These are phyloP conservation scores for Takashimella tepidaria DNA, from an alignment of 1,284 basidiomycete genomes.

Conservation along the genomic window DNA sequence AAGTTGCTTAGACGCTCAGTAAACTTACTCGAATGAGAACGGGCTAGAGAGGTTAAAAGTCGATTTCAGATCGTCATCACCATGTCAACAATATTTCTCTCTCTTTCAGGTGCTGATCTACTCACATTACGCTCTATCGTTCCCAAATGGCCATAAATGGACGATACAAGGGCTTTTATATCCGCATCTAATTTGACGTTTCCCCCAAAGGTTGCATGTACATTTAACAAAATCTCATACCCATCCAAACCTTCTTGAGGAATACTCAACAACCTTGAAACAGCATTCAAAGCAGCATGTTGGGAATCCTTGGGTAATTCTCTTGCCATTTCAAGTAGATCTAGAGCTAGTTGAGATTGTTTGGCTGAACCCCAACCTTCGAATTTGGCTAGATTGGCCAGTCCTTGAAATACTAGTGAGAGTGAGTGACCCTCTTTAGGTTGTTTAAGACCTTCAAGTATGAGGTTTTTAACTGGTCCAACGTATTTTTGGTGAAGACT, in stretches of 20 bases:
- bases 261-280: constrained; percentile 24
- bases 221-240: constrained; percentile 29
- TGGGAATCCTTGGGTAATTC: constrained; percentile 38
- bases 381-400: constrained; percentile 36
- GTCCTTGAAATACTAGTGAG: constrained; percentile 33
- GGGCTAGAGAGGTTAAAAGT: no score
- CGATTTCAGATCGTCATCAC: no score
- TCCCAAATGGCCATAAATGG: constrained; percentile 35
- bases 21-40: constrained; percentile 32
- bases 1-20: no score
- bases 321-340: constrained; percentile 32
- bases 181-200: constrained; percentile 23
- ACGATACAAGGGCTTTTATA: constrained; percentile 30
- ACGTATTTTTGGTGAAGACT: constrained; percentile 36
- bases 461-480: constrained; percentile 31
- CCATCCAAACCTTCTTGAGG: constrained; percentile 31
- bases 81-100: not conserved
- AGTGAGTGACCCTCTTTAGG: constrained; percentile 21
- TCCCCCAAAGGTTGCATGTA: constrained; percentile 31
- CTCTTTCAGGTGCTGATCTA: not conserved
- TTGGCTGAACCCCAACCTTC: constrained; percentile 25
- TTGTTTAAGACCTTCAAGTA: constrained; percentile 25
- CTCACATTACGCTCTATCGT: constrained; percentile 39
- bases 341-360: constrained; percentile 26
- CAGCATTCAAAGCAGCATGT: constrained; percentile 35